Conservation (phyloP, 768 basidiomycete species). For the Pisolithus orientalis region DNA sequence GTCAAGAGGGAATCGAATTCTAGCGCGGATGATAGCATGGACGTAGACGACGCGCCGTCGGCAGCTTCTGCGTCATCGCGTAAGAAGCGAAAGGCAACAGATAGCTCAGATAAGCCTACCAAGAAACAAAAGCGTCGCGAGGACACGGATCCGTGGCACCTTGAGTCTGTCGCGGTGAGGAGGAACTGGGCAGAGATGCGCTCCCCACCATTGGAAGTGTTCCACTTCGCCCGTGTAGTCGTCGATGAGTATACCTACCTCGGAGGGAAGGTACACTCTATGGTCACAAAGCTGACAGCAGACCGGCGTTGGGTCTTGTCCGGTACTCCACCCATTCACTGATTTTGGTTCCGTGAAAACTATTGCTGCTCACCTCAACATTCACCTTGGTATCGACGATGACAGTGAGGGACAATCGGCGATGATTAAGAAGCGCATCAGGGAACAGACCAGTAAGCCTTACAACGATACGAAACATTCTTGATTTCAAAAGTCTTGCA, state of each 20-base stretch:
- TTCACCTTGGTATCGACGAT: constrained; percentile 92
- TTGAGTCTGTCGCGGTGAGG: constrained; percentile 53
- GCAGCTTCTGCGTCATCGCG: constrained; percentile 31
- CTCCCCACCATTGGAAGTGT: constrained; percentile 84
- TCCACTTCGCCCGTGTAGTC: constrained; percentile 84
- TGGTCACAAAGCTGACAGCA: constrained; percentile 71
- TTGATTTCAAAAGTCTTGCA: constrained; percentile 27
- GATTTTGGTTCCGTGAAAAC: constrained; percentile 89
- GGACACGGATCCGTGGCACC: constrained; percentile 71
- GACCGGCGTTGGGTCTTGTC: constrained; percentile 93
- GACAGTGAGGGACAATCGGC: constrained; percentile 74
- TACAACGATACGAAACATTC: background rate
- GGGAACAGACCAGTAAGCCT: constrained; percentile 73
- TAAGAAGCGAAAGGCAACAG: constrained; percentile 40
- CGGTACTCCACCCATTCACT: constrained; percentile 88
- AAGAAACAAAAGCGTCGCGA: constrained; percentile 62
- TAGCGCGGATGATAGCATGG: constrained; percentile 43
- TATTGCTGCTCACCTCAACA: constrained; percentile 78
- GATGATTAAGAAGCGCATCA: constrained; percentile 71
- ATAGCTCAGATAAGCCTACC: constrained; percentile 27
- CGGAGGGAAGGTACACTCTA: constrained; percentile 68
- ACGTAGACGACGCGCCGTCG: constrained; percentile 43
- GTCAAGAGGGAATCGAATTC: constrained; percentile 22
- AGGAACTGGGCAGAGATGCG: constrained; percentile 76
- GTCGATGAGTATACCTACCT: constrained; percentile 96